Conservation (phyloP, 202 grass and related monocot genomes). For the Panicum virgatum region DNA sequence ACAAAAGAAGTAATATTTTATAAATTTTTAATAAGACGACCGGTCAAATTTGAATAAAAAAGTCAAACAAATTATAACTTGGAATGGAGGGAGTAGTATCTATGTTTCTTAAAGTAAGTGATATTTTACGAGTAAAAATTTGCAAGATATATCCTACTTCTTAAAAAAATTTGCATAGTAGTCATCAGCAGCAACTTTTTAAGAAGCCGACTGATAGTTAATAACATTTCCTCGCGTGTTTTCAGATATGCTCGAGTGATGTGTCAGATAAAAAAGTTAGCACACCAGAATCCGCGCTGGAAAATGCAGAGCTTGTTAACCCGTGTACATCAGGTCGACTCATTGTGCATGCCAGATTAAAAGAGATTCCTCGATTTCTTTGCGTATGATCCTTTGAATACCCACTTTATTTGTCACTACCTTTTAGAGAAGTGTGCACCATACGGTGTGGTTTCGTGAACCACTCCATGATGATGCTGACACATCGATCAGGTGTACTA, state of each 20-base stretch:
- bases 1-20: too few species aligned
- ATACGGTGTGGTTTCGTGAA: not conserved
- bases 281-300: not conserved
- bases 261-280: not conserved
- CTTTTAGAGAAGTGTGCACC: not conserved
- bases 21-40: too few species aligned
- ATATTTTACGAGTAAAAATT: too few species aligned
- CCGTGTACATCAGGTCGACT: not conserved
- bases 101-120: too few species aligned
- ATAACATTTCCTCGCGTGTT: not conserved
- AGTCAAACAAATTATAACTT: too few species aligned
- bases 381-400: not conserved
- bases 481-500: not conserved
- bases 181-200: too few species aligned
- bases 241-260: not conserved
- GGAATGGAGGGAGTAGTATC: too few species aligned
- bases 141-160: too few species aligned
- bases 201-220: too few species aligned
- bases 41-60: too few species aligned
- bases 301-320: not conserved
- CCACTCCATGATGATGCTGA: too few species aligned
- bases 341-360: not conserved
- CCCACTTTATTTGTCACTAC: not conserved
- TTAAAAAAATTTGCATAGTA: too few species aligned
- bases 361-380: not conserved